Conservation (phyloP, 345 rosid genomes). For the Hibiscus tridactylites region DNA sequence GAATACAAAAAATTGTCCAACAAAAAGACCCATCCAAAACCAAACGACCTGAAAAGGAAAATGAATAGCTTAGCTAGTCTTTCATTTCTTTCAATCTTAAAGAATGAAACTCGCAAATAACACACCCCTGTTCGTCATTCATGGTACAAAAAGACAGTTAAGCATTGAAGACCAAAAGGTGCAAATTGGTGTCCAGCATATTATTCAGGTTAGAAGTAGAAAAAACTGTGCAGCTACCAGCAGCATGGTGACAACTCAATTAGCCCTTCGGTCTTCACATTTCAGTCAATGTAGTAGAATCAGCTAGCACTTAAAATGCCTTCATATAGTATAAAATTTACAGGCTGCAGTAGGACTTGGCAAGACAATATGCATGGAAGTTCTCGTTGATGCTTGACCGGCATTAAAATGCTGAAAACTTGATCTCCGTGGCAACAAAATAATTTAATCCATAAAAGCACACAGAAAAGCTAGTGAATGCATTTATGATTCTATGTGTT, state of each 20-base stretch:
- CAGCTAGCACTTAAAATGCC: conserved; percentile 19
- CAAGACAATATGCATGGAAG: conserved; percentile 3
- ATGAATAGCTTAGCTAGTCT: neutral
- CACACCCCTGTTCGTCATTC: neutral
- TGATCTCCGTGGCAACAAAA: conserved; percentile 3
- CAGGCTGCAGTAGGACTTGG: conserved; percentile 14
- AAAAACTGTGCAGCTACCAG: conserved; percentile 4
- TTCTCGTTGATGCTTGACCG: neutral
- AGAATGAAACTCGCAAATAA: neutral
- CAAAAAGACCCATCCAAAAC: neutral
- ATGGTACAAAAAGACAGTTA: neutral
- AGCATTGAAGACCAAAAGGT: neutral
- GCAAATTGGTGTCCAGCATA: neutral
- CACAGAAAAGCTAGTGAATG: conserved; percentile 10
- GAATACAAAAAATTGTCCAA: too few relatives aligned
- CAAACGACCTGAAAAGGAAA: neutral
- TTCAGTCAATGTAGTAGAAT: conserved; percentile 15
- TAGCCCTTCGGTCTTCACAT: neutral
- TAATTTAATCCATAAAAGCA: conserved; percentile 8
- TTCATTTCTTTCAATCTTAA: neutral
- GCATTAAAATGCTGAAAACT: neutral
- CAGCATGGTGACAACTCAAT: neutral
- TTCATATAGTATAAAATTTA: conserved; percentile 23
- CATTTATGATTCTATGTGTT: conserved; percentile 10
- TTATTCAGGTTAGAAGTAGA: neutral